Evolutionary conservation across 2,329 filamentous ascomycete species (phyloP).

Genomic region (Nothopassalora personata): DNA sequence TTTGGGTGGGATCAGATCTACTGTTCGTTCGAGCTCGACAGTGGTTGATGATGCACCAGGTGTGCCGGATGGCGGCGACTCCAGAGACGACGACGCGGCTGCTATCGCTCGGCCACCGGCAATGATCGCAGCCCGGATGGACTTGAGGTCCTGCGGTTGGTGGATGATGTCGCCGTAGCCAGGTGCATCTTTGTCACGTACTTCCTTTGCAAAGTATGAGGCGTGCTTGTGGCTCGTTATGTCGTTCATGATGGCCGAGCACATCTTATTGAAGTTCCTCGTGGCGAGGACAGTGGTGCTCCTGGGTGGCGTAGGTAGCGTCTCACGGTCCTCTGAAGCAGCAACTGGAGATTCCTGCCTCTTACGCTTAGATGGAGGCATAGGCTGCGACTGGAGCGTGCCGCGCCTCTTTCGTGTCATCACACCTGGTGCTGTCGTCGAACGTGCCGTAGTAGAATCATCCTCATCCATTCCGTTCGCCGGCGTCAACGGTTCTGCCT

Average conservation of each 20-base stretch:
- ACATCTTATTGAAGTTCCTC: conserved; percentile 46
- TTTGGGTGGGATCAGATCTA: conserved; percentile 76
- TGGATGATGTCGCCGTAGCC: conserved; percentile 50
- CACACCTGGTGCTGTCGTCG: conserved; percentile 21
- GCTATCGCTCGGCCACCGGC: conserved; percentile 55
- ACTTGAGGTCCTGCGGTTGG: conserved; percentile 48
- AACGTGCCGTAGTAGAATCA: conserved; percentile 21
- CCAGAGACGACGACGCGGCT: conserved; percentile 38
- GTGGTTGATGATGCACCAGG: conserved; percentile 32
- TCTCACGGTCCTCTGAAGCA: conserved; percentile 15
- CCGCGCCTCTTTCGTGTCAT: conserved; percentile 32
- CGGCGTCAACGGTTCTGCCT: conserved; percentile 45
- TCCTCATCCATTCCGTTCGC: conserved; percentile 39
- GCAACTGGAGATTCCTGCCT: conserved; percentile 28
- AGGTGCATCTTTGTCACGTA: conserved; percentile 46
- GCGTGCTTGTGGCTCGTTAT: conserved; percentile 49
- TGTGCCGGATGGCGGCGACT: conserved; percentile 57
- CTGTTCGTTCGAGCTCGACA: conserved; percentile 62
- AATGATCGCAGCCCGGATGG: conserved; percentile 45
- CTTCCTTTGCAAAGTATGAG: conserved; percentile 45
- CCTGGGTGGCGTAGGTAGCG: conserved; percentile 19
- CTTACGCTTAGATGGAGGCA: conserved; percentile 38
- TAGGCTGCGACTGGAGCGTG: conserved; percentile 29
- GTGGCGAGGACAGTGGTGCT: conserved; percentile 39
- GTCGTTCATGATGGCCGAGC: conserved; percentile 47